These are phyloP conservation scores for Ogataea hybrid DNA, from an alignment of 1,139 yeast genomes.

Conservation along the genomic window DNA sequence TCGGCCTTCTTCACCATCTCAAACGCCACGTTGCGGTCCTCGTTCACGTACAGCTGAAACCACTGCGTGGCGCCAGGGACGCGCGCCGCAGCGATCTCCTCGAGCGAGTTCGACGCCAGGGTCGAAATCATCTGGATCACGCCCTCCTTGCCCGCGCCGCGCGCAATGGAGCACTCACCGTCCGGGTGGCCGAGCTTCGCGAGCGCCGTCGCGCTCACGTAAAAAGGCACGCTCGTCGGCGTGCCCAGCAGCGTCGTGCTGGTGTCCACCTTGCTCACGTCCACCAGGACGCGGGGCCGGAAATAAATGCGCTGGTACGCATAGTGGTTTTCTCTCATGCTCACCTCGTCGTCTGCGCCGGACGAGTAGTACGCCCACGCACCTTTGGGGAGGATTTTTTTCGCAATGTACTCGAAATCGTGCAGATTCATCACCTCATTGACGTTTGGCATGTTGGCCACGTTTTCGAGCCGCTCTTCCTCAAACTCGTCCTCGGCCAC, in stretches of 20 bases:
- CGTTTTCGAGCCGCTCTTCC: slow-evolving; percentile 35
- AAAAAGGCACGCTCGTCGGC: slow-evolving; percentile 61
- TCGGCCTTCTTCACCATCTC: slow-evolving; percentile 71
- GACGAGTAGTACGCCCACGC: slow-evolving; percentile 94
- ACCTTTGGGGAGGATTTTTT: slow-evolving; percentile 66
- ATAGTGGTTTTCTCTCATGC: slow-evolving; percentile 83
- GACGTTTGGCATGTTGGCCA: slow-evolving; percentile 58
- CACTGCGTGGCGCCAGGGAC: slow-evolving; percentile 65
- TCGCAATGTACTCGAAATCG: slow-evolving; percentile 85
- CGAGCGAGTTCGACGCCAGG: slow-evolving; percentile 70
- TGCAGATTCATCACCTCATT: slow-evolving; percentile 66
- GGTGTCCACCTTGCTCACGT: slow-evolving; percentile 49
- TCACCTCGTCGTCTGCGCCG: slow-evolving; percentile 90
- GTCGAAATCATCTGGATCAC: slow-evolving; percentile 82
- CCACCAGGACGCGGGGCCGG: slow-evolving; percentile 76
- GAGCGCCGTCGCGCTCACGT: slow-evolving; percentile 77
- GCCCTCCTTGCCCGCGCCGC: slow-evolving; percentile 66
- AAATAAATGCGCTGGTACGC: slow-evolving; percentile 86
- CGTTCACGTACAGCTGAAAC: slow-evolving; percentile 87
- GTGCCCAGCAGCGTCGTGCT: slow-evolving; percentile 50
- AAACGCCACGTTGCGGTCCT: slow-evolving; percentile 61
- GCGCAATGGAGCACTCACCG: slow-evolving; percentile 76
- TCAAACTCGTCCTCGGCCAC: slow-evolving; percentile 35
- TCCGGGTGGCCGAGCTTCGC: slow-evolving; percentile 80
- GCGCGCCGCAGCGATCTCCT: slow-evolving; percentile 66